Conservation (phyloP, 768 basidiomycete species). For the Tulasnella sp. region DNA sequence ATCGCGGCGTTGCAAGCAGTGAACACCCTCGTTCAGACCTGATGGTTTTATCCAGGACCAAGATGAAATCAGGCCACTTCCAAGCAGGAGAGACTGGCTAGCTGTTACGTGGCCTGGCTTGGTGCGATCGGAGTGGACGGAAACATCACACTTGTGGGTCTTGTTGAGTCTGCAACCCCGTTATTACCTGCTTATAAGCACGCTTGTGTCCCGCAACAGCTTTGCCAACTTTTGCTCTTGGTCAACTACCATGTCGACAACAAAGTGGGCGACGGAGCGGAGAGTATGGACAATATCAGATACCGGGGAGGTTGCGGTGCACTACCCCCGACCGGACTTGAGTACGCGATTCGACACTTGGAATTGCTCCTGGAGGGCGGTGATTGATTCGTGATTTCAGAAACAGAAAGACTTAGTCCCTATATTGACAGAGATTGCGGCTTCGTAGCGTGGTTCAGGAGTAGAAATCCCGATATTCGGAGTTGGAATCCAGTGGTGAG, state of each 20-base stretch:
- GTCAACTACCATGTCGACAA: not conserved
- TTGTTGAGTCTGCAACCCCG: not conserved
- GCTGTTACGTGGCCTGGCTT: not conserved
- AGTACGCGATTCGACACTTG: not conserved
- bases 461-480: not conserved
- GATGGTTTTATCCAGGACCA: not conserved
- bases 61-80: not conserved
- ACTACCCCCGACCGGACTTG: not conserved
- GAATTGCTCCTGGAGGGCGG: not conserved
- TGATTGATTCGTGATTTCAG: not conserved
- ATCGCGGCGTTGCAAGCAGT: not conserved
- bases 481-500: not conserved
- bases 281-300: not conserved
- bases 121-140: not conserved
- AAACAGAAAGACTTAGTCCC: not conserved
- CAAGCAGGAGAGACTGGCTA: not conserved
- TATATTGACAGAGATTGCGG: not conserved
- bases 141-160: not conserved
- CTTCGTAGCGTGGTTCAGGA: not conserved
- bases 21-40: not conserved
- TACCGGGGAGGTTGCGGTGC: not conserved
- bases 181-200: no score
- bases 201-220: not conserved
- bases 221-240: slow-evolving; percentile 1
- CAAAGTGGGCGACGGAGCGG: not conserved